These are phyloP conservation scores for Trypanosoma congolense DNA, from an alignment of 208 protist genomes.

Conservation along the genomic window DNA sequence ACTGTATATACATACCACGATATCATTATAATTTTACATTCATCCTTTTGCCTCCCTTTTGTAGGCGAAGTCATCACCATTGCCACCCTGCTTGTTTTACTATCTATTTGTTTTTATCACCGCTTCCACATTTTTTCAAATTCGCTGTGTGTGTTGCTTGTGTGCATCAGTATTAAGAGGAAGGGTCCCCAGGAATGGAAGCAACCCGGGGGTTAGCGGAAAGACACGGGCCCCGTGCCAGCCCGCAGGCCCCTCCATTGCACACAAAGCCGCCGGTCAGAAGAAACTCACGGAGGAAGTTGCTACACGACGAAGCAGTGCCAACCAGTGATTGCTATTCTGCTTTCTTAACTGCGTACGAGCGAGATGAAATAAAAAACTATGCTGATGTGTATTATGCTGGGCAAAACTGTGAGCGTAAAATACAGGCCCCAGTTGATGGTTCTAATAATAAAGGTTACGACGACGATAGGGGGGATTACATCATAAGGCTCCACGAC, in stretches of 20 bases:
- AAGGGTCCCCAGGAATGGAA: conserved; percentile 13
- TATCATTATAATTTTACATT: no score
- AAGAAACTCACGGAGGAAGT: not conserved
- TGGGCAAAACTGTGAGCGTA: conserved; percentile 58
- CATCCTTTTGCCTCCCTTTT: no score
- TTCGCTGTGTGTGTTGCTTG: no score
- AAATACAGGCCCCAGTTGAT: conserved; percentile 44
- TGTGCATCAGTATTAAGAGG: not conserved
- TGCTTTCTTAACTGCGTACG: conserved; percentile 44
- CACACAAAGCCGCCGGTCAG: not conserved
- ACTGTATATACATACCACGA: no score
- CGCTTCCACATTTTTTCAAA: no score
- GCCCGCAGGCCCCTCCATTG: not conserved
- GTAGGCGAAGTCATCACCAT: no score
- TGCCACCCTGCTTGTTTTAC: no score
- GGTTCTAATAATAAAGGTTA: conserved; percentile 80
- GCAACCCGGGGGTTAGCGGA: conserved; percentile 5
- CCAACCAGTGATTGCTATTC: conserved; percentile 17
- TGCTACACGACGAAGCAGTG: not conserved
- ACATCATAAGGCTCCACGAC: conserved; percentile 81
- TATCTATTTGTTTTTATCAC: no score
- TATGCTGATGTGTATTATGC: conserved; percentile 58
- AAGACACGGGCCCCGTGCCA: not conserved
- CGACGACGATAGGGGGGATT: conserved; percentile 92
- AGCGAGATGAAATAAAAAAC: conserved; percentile 53